Base-by-base conservation (phyloP, 2,329 filamentous ascomycete genomes). In the Cytospora piceicola region DNA sequence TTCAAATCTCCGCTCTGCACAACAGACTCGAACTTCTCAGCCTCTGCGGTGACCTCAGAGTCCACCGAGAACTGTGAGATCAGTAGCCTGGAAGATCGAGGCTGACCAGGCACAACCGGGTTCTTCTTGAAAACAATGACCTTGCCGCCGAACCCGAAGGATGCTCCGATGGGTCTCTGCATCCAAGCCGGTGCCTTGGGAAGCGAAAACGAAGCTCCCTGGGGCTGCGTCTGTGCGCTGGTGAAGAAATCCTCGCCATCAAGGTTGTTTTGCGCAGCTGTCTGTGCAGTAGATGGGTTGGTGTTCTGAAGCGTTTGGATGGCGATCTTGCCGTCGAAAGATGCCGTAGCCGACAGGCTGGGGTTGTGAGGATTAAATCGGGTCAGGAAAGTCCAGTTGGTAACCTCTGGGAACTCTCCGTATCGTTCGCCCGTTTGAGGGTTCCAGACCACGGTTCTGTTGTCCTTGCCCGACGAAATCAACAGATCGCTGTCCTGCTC, bases 321-420 rank as follows among this genome's bases (percentile, higher is more conserved):
- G 2, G 91, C 90, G 69, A 99, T 97, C 79, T 96, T 97, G 72
- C 96, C 95, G 74, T 99, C 95, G 71, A 98, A 98, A 2, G 94
- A 96, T 12, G 96, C 95, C 22, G 95, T 98, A 22, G 96, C 96
- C 58, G 94, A 92, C 65, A 99, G 83, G 74, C 89, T 92, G 14
- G 95, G 94, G 77, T 99, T 97, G 71, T 92, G 89, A 34, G 95
- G 95, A 76, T 97, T 94, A 85, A 96, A 98, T 68, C 90, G 87
- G 6, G 95, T 97, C 75, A 94, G 89, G 82, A 99, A 99, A 7
- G 94, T 97, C 94, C 95, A 99, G 78, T 98, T 99, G n/a, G 94
- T 97, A 62, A 96, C 94, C 73, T 97, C 93, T 5, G 94, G 94
- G 74, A 98, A 94, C 78, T 98, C 94, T 70, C 96, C 95, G 69